Conservation (phyloP, 2,329 filamentous ascomycete species). For the Fusarium irregulare region DNA sequence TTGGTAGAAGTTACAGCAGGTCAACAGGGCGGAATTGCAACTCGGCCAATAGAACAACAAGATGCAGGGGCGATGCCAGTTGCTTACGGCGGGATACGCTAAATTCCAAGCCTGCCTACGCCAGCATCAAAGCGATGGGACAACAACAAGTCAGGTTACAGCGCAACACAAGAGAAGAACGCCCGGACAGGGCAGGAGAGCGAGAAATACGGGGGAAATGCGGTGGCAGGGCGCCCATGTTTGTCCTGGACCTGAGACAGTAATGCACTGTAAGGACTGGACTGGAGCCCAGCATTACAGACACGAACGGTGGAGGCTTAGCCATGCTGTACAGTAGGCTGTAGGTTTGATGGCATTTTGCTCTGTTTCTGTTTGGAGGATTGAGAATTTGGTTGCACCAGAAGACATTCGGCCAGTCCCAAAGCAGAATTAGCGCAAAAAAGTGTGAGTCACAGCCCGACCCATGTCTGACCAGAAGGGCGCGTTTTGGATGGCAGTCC, state of each 20-base stretch:
- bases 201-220: slow-evolving; percentile 1
- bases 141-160: neutral
- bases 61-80: slow-evolving; percentile 25
- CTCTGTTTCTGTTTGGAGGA: slow-evolving; percentile 10
- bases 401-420: slow-evolving; percentile 44
- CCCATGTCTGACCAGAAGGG: slow-evolving; percentile 45
- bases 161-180: neutral
- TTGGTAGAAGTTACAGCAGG: slow-evolving; percentile 22
- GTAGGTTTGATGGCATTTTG: slow-evolving; percentile 6
- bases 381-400: slow-evolving; percentile 40
- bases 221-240: neutral
- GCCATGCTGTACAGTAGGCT: neutral
- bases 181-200: neutral
- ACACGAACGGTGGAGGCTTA: slow-evolving; percentile 30
- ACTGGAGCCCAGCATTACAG: neutral
- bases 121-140: slow-evolving; percentile 9
- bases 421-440: slow-evolving; percentile 44
- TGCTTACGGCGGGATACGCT: slow-evolving; percentile 35
- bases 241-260: neutral
- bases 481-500: slow-evolving; percentile 20
- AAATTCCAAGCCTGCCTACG: slow-evolving; percentile 18
- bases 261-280: neutral
- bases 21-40: slow-evolving; percentile 19
- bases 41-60: slow-evolving; percentile 32
- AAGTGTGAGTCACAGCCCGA: slow-evolving; percentile 52